phyloP scores from a whole-genome alignment of 1,284 basidiomycete genomes.

The Pseudozyma tsukubaensis region DNA sequence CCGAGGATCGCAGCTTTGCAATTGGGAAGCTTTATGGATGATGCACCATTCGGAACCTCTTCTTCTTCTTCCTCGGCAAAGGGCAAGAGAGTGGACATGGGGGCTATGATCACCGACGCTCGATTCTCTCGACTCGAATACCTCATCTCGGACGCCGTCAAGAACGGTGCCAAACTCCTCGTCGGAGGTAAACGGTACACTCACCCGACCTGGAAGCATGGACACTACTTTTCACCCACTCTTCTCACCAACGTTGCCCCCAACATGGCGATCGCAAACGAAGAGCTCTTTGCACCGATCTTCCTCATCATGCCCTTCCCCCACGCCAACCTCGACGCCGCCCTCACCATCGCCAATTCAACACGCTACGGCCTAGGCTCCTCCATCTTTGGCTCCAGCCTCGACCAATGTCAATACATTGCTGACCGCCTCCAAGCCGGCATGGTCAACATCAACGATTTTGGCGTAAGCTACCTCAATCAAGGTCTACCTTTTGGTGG shows the following conservation, averaged over 20 bases:
- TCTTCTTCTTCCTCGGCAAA: background rate
- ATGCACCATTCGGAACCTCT: conserved; percentile 47
- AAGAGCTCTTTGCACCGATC: conserved; percentile 65
- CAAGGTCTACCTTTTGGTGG: conserved; percentile 96
- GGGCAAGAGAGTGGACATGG: conserved; percentile 74
- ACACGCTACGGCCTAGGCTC: conserved; percentile 92
- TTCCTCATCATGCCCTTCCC: conserved; percentile 63
- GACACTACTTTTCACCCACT: conserved; percentile 85
- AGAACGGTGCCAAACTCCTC: conserved; percentile 78
- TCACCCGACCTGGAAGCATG: conserved; percentile 76
- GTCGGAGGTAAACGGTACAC: conserved; percentile 77
- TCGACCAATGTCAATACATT: conserved; percentile 79
- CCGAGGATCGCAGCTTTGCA: conserved; percentile 54
- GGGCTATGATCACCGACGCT: conserved; percentile 81
- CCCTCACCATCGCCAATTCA: conserved; percentile 84
- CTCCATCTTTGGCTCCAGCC: conserved; percentile 89
- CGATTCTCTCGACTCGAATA: conserved; percentile 78
- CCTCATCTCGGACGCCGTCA: conserved; percentile 79
- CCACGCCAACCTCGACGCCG: conserved; percentile 83
- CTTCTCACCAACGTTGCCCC: conserved; percentile 83
- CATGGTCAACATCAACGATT: conserved; percentile 92
- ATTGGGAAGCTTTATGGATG: conserved; percentile 61
- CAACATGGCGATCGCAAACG: conserved; percentile 62
- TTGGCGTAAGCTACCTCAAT: conserved; percentile 87
- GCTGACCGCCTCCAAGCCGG: conserved; percentile 85